A percentile compares a stretch with the other conserved stretches of the same genome.
These are phyloP conservation scores for Chrysoporthe austroafricana DNA, from an alignment of 2,329 filamentous ascomycete species.

Conservation along the genomic window DNA sequence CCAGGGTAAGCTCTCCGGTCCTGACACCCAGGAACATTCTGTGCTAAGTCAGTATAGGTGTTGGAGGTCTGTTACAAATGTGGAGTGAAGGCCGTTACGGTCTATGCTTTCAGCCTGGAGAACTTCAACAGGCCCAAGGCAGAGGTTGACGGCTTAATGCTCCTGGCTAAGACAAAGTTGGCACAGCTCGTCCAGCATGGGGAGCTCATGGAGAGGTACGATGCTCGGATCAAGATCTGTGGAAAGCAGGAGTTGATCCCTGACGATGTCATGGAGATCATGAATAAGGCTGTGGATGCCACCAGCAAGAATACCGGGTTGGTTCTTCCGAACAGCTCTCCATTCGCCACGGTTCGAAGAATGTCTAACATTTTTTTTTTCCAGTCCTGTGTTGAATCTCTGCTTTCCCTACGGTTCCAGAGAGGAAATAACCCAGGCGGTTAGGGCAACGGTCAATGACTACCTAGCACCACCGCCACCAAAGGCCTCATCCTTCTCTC, in stretches of 20 bases:
- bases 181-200: conserved; percentile 91
- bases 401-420: conserved; percentile 97
- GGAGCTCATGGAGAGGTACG: conserved; percentile 89
- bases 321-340: conserved; percentile 31
- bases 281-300: conserved; percentile 83
- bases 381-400: conserved; percentile 74
- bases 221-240: conserved; percentile 81
- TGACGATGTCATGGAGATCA: conserved; percentile 83
- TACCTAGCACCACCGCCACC: conserved; percentile 75
- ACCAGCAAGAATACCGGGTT: conserved; percentile 86
- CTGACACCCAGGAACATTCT: background rate
- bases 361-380: conserved; percentile 21
- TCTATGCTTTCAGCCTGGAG: conserved; percentile 98
- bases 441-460: conserved; percentile 84
- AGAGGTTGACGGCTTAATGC: conserved; percentile 96
- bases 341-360: background rate
- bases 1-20: conserved; percentile 62
- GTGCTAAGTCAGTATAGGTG: conserved; percentile 56
- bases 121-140: conserved; percentile 98
- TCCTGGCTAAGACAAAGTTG: conserved; percentile 94
- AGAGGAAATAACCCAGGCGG: conserved; percentile 90
- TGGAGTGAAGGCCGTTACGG: conserved; percentile 93
- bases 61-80: conserved; percentile 98
- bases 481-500: conserved; percentile 77
- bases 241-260: conserved; percentile 84